These are phyloP conservation scores for Russula sp. DNA, from an alignment of 768 basidiomycete species.

Conservation along the genomic window DNA sequence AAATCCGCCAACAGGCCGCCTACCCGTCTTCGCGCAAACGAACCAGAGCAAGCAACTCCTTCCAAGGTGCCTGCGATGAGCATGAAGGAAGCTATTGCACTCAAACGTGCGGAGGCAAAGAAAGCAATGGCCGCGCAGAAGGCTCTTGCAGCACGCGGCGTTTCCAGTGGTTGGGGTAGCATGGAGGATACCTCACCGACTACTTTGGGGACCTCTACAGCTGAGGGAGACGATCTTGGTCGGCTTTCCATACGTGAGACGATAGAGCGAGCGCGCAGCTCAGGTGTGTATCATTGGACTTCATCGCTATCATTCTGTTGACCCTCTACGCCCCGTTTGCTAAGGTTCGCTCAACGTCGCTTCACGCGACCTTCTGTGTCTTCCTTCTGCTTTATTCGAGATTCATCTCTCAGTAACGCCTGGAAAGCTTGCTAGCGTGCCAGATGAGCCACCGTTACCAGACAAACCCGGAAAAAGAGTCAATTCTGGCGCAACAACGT, in stretches of 20 bases:
- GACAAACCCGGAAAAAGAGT: conserved; percentile 30
- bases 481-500: conserved; percentile 42
- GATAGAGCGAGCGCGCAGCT: conserved; percentile 70
- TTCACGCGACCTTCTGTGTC: conserved; percentile 62
- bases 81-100: conserved; percentile 73
- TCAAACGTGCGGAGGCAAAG: conserved; percentile 73
- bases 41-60: conserved; percentile 25
- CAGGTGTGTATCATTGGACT: conserved; percentile 45
- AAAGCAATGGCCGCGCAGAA: conserved; percentile 38
- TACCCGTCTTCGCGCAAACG: background rate
- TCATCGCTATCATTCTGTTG: conserved; percentile 34
- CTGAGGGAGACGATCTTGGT: conserved; percentile 49
- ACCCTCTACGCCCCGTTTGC: conserved; percentile 37
- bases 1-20: conserved; percentile 5
- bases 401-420: conserved; percentile 73
- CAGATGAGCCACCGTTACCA: conserved; percentile 50
- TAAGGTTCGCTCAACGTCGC: conserved; percentile 72
- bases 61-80: conserved; percentile 37
- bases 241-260: conserved; percentile 64
- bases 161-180: conserved; percentile 35
- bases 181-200: conserved; percentile 47
- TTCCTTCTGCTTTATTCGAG: conserved; percentile 75
- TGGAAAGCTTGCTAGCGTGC: conserved; percentile 58
- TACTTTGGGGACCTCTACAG: conserved; percentile 26
- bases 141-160: conserved; percentile 25